These are phyloP conservation scores for Coemansia sp. DNA, from an alignment of 192 early-diverging fungal genomes.

Conservation along the genomic window DNA sequence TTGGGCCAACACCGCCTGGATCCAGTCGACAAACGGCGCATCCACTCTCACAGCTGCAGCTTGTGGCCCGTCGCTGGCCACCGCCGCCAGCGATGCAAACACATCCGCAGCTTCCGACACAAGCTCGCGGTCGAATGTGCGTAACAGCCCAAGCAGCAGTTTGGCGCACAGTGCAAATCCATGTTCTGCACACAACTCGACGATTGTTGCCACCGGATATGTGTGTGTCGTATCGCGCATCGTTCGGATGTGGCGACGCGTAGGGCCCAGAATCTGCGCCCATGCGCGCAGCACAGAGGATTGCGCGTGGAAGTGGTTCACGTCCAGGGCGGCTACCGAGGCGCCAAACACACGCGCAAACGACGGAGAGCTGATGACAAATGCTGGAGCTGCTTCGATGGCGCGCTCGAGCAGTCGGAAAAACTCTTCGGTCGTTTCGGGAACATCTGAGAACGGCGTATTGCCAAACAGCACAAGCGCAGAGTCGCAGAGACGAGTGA, in stretches of 20 bases:
- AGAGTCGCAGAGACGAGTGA: conserved; percentile 64
- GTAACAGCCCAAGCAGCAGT: conserved; percentile 41
- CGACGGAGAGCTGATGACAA: conserved; percentile 18
- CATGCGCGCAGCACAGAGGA: conserved; percentile 32
- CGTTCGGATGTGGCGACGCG: conserved; percentile 47
- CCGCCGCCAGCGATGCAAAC: conserved; percentile 26
- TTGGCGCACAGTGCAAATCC: conserved; percentile 31
- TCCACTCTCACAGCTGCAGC: conserved; percentile 23
- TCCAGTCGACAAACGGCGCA: conserved; percentile 32
- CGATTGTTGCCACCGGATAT: conserved; percentile 36
- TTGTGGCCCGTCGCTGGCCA: conserved; percentile 40
- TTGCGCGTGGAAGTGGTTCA: conserved; percentile 48
- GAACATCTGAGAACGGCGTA: conserved; percentile 37
- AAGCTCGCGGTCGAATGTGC: conserved; percentile 32
- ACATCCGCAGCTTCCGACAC: conserved; percentile 36
- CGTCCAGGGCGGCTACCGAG: conserved; percentile 37
- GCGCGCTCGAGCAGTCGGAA: conserved; percentile 47
- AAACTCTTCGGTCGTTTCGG: conserved; percentile 51
- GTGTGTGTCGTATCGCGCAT: conserved; percentile 19
- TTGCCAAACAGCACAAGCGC: conserved; percentile 64
- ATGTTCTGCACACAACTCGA: conserved; percentile 37
- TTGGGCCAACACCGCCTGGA: conserved; percentile 36
- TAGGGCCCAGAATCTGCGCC: conserved; percentile 43
- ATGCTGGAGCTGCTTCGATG: conserved; percentile 31
- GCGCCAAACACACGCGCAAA: conserved; percentile 38